Evolutionary conservation across 1,139 yeast species (phyloP), one percentile per base, ranked within the genome.

Genomic region (Saccharomyces hybrid): DNA sequence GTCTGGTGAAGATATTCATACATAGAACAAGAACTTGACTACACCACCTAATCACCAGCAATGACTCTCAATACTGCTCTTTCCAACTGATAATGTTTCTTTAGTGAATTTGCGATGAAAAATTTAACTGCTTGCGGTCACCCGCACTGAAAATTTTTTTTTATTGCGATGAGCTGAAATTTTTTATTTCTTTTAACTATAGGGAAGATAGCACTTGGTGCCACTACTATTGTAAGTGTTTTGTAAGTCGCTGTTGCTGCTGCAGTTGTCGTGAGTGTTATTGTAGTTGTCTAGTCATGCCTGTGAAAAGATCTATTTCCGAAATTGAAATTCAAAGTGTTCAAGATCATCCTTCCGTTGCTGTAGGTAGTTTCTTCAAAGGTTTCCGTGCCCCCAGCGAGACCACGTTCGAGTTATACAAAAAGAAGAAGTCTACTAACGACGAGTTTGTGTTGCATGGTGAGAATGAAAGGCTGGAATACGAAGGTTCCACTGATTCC

Each of bases 381-480:
- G 96, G 96, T 3, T 75, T 87, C 52, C 72, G 77, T 23, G 79
- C 85, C 11, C 85, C 95, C 38, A 69, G 72, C 13, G 75, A 78
- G 20, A 80, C 88, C 6, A 70, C 73, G 46, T 87, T 91, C 64
- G 82, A 84, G 44, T 73, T 88, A 44, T 88, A 80, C 70, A 76
- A 79, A 65, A 79, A 80, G 64, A 81, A 81, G 63, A 73, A 73
- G 54, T 68, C 73, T 13, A 54, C 57, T 29, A 73, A 75, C 25
- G 56, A 58, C 8, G 67, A 69, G 6, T 72, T 74, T 48, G 70
- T 85, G 31, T 64, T 88, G 51, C 96, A 88, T 66, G 98, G 96
- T 46, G 95, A 90, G 69, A 82, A 80, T 59, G 82, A 79, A 2
- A 78, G 80, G 32, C 74, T 91, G 56, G 91, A 84, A 60, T 91